A percentile compares a stretch with the other conserved stretches of the same genome.
Conservation (phyloP, 139 green algal genomes). For the Pleodorina starrii region DNA sequence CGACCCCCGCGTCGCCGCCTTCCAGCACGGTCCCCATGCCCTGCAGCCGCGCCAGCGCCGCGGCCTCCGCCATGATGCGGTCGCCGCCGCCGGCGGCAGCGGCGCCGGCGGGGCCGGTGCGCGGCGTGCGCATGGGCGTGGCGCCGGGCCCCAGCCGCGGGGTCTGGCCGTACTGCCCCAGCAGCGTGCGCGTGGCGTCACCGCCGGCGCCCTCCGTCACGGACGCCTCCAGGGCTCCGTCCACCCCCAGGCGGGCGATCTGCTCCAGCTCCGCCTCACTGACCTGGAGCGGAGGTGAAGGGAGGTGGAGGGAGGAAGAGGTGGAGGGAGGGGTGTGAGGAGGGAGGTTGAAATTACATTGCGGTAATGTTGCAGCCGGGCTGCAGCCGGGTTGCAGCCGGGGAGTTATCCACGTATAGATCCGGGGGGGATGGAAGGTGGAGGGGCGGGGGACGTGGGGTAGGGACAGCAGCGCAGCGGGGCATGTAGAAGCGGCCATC, state of each 20-base stretch:
- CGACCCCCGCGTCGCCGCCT: conserved; percentile 87
- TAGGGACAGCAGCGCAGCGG: too few relatives aligned
- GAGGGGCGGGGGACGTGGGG: too few relatives aligned
- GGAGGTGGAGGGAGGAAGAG: too few relatives aligned
- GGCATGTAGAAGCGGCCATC: too few relatives aligned
- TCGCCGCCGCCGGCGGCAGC: conserved; percentile 63
- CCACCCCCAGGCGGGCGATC: conserved; percentile 86
- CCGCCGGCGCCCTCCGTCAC: conserved; percentile 75
- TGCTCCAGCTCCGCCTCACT: conserved; percentile 93
- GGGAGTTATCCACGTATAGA: too few relatives aligned
- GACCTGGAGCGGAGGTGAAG: conserved; percentile 68
- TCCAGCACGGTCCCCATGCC: conserved; percentile 90
- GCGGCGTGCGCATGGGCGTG: conserved; percentile 87
- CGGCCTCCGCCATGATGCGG: conserved; percentile 71
- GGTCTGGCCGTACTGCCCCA: conserved; percentile 84
- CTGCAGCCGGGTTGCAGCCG: too few relatives aligned
- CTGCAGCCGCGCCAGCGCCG: conserved; percentile 36
- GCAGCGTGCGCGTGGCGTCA: conserved; percentile 79
- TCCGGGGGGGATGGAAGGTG: too few relatives aligned
- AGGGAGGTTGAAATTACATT: too few relatives aligned
- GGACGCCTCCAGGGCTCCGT: conserved; percentile 55
- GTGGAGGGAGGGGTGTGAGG: too few relatives aligned
- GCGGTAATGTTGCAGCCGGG: too few relatives aligned
- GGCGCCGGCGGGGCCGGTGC: conserved; percentile 57
- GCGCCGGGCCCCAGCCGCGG: conserved; percentile 62